These are phyloP conservation scores for Phoma sp. DNA, from an alignment of 2,329 filamentous ascomycete species.

Conservation along the genomic window DNA sequence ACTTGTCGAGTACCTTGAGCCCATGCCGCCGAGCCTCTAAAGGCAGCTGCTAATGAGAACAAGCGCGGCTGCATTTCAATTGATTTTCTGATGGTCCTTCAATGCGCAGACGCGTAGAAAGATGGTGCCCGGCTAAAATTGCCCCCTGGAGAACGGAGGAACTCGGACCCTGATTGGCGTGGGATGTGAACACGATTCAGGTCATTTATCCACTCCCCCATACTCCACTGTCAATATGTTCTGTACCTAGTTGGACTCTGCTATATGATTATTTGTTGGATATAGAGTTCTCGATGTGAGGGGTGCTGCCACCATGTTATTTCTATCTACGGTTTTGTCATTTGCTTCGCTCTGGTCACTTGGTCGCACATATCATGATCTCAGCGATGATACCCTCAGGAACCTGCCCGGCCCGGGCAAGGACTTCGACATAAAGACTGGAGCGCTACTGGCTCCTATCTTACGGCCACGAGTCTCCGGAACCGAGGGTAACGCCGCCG, in stretches of 20 bases:
- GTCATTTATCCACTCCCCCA: not conserved
- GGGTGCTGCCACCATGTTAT: slow-evolving; percentile 20
- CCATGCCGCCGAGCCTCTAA: slow-evolving; percentile 25
- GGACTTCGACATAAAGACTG: slow-evolving; percentile 82
- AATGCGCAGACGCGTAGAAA: slow-evolving; percentile 15
- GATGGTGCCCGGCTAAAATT: slow-evolving; percentile 30
- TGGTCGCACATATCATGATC: slow-evolving; percentile 58
- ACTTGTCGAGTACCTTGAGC: not conserved
- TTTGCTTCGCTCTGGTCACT: slow-evolving; percentile 34
- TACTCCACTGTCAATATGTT: slow-evolving; percentile 18
- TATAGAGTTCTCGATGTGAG: slow-evolving; percentile 21
- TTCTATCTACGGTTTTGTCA: slow-evolving; percentile 29
- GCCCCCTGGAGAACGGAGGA: slow-evolving; percentile 7
- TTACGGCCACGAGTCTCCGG: slow-evolving; percentile 87
- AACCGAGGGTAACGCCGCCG: slow-evolving; percentile 74
- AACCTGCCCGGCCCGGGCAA: slow-evolving; percentile 70
- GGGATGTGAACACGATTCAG: slow-evolving; percentile 32
- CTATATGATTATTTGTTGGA: slow-evolving; percentile 2
- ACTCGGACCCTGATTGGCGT: slow-evolving; percentile 2
- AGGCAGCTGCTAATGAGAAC: slow-evolving; percentile 25
- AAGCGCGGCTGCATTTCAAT: slow-evolving; percentile 38
- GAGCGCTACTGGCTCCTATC: slow-evolving; percentile 82
- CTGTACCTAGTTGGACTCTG: slow-evolving; percentile 1
- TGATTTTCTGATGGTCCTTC: slow-evolving; percentile 5
- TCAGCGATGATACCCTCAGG: slow-evolving; percentile 78